Conservation (phyloP, 495 filamentous ascomycete genomes). For the Extremus antarcticus region DNA sequence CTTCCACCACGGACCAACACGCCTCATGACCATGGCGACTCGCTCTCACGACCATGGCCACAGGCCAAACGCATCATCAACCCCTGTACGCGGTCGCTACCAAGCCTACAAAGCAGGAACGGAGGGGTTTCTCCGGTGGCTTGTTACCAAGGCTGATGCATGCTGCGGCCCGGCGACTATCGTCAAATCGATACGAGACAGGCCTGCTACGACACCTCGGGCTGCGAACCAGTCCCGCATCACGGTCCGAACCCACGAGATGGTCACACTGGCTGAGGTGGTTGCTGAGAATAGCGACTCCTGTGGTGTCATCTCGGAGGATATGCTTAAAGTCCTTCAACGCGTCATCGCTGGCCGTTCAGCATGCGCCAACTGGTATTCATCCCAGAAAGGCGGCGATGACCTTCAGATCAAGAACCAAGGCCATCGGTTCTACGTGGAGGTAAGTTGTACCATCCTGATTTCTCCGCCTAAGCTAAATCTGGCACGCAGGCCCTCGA, state of each 20-base stretch:
- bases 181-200: neutral
- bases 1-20: neutral
- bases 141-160: neutral
- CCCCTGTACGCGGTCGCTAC: neutral
- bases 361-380: neutral
- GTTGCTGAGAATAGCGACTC: neutral
- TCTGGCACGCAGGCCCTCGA: neutral
- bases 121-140: neutral
- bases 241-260: neutral
- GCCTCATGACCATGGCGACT: neutral
- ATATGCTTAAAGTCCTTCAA: neutral
- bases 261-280: neutral
- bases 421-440: neutral
- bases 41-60: neutral
- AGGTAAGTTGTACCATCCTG: no score
- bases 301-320: neutral
- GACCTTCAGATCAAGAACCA: neutral
- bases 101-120: neutral
- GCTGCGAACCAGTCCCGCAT: neutral
- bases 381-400: neutral
- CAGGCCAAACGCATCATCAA: neutral
- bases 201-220: no score
- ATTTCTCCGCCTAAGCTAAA: no score
- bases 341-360: neutral
- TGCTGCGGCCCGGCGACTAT: constrained; percentile 1